These are phyloP conservation scores for Echium plantagineum DNA, from an alignment of 257 asterid genomes.

Conservation along the genomic window DNA sequence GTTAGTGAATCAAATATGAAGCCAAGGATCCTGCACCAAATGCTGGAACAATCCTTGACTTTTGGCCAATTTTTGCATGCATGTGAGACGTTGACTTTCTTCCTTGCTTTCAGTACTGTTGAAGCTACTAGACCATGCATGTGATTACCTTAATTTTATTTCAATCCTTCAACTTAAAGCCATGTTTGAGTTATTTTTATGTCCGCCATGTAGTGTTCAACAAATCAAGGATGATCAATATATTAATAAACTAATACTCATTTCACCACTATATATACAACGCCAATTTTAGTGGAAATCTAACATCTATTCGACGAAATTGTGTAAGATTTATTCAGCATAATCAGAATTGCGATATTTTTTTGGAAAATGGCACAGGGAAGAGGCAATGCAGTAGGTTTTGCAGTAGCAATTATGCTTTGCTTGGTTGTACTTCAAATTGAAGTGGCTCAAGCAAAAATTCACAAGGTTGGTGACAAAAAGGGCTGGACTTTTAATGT, in stretches of 20 bases:
- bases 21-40: too few relatives aligned
- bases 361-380: constrained; percentile 14
- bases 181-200: neutral
- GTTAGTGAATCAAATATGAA: too few relatives aligned
- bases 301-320: neutral
- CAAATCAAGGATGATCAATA: neutral
- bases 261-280: neutral
- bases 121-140: too few relatives aligned
- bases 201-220: neutral
- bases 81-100: too few relatives aligned
- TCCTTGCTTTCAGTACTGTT: too few relatives aligned
- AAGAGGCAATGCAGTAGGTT: constrained; percentile 24
- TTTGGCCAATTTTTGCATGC: too few relatives aligned
- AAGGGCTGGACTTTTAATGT: constrained; percentile 45
- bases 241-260: neutral
- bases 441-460: constrained; percentile 19
- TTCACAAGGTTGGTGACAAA: constrained; percentile 29
- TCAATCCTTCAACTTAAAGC: too few relatives aligned
- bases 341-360: neutral
- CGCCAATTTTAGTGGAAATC: neutral
- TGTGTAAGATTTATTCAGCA: neutral
- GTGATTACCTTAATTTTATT: too few relatives aligned
- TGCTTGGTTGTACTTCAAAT: constrained; percentile 7
- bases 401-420: constrained; percentile 11
- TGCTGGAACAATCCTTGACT: too few relatives aligned